phyloP scores from a whole-genome alignment of 805 yeast species.

The Candida hungchunana region DNA sequence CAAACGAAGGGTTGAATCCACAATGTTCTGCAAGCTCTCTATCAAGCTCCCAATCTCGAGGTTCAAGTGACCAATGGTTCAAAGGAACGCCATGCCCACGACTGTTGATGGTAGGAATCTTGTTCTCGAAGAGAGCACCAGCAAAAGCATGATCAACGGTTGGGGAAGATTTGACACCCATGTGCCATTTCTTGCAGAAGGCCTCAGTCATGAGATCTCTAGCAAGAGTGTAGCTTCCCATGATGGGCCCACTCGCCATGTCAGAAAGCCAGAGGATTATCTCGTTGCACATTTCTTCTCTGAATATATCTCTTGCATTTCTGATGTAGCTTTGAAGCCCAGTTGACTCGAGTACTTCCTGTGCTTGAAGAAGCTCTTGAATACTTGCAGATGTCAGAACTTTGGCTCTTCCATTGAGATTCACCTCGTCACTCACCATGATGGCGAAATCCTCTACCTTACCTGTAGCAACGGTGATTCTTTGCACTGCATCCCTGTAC shows the following conservation, averaged over 20 bases:
- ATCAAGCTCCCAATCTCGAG: slow-evolving; percentile 45
- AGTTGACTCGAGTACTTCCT: slow-evolving; percentile 52
- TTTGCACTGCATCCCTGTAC: slow-evolving; percentile 64
- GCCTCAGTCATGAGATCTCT: slow-evolving; percentile 53
- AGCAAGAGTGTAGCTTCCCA: slow-evolving; percentile 42
- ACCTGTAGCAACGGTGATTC: slow-evolving; percentile 59
- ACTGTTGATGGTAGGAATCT: slow-evolving; percentile 13
- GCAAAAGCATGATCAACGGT: slow-evolving; percentile 1
- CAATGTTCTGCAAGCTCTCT: slow-evolving; percentile 41
- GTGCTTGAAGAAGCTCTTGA: slow-evolving; percentile 46
- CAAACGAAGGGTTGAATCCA: slow-evolving; percentile 32
- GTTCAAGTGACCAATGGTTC: slow-evolving; percentile 36
- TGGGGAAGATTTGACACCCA: slow-evolving; percentile 37
- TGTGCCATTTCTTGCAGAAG: slow-evolving; percentile 57
- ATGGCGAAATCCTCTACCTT: slow-evolving; percentile 61
- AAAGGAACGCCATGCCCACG: slow-evolving; percentile 2
- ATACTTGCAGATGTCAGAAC: slow-evolving; percentile 57
- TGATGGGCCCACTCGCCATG: slow-evolving; percentile 49
- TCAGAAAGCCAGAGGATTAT: slow-evolving; percentile 63
- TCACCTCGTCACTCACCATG: slow-evolving; percentile 66
- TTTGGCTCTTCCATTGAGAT: slow-evolving; percentile 62
- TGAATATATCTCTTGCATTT: slow-evolving; percentile 61
- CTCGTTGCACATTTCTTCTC: slow-evolving; percentile 79
- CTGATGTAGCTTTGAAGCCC: slow-evolving; percentile 66
- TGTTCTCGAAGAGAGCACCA: slow-evolving; percentile 13